Evolutionary conservation across 2,329 filamentous ascomycete genomes (phyloP).

Genomic region (Simplicillium aogashimaense): DNA sequence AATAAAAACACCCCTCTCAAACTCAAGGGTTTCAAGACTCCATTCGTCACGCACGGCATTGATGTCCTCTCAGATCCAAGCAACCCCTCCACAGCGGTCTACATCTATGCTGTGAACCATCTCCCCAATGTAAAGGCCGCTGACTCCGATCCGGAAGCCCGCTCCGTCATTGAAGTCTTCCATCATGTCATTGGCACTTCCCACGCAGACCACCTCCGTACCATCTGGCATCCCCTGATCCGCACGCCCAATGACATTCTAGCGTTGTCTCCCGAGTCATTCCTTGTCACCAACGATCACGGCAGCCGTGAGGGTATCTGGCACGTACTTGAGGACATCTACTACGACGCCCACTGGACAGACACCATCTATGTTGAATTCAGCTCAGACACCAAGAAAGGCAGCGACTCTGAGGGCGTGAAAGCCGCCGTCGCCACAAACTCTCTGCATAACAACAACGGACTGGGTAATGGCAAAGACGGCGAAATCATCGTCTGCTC

Average conservation of each 20-base stretch:
- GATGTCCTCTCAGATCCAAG: conserved; percentile 43
- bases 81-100: conserved; percentile 30
- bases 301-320: conserved; percentile 35
- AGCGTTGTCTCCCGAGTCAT: conserved; percentile 31
- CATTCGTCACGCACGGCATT: conserved; percentile 51
- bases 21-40: conserved; percentile 39
- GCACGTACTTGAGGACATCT: conserved; percentile 36
- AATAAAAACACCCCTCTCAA: conserved; percentile 32
- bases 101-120: conserved; percentile 53
- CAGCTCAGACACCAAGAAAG: conserved; percentile 7
- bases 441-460: conserved; percentile 44
- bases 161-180: conserved; percentile 49
- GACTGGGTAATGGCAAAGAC: conserved; percentile 37
- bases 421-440: conserved; percentile 31
- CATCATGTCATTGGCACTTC: conserved; percentile 35
- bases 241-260: conserved; percentile 49
- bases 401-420: conserved; percentile 22
- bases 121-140: conserved; percentile 28
- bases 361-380: conserved; percentile 35
- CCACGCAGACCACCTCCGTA: conserved; percentile 35
- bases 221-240: conserved; percentile 41
- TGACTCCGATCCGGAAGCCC: conserved; percentile 24
- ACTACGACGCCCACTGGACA: conserved; percentile 34
- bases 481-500: conserved; percentile 32
- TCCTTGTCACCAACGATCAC: conserved; percentile 54